Evolutionary conservation across 371 early-diverging fungal species (phyloP).

Genomic region (Mortierella sp.): DNA sequence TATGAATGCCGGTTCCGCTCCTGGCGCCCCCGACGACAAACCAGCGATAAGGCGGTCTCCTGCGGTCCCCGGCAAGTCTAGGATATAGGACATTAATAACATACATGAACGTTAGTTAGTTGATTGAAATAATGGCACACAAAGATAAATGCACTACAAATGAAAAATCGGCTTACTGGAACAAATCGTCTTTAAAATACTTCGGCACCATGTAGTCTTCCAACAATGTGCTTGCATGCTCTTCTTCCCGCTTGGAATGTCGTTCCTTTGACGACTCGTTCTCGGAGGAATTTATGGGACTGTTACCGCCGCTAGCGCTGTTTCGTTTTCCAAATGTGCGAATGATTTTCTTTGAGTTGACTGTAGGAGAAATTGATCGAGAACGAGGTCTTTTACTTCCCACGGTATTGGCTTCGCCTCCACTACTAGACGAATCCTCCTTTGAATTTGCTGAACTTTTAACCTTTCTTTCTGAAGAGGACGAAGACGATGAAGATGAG

Average conservation of each 20-base stretch:
- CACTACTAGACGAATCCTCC: constrained; percentile 11
- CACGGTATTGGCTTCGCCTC: constrained; percentile 21
- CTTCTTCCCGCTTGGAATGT: constrained; percentile 31
- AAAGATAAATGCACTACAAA: background rate
- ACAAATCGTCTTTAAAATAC: constrained; percentile 84
- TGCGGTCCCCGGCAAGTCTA: constrained; percentile 68
- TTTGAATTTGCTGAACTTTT: constrained; percentile 11
- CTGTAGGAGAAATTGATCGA: constrained; percentile 33
- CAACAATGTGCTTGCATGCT: constrained; percentile 62
- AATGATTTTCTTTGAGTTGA: constrained; percentile 25
- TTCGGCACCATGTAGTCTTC: constrained; percentile 78
- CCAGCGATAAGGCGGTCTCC: constrained; percentile 78
- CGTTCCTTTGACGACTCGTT: constrained; percentile 11
- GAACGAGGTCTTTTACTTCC: constrained; percentile 45
- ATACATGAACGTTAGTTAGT: background rate
- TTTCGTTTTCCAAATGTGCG: constrained; percentile 44
- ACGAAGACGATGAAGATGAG: constrained; percentile 43
- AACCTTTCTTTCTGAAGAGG: constrained; percentile 29
- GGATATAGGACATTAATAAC: background rate
- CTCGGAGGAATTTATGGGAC: constrained; percentile 1
- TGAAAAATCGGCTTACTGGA: constrained; percentile 54
- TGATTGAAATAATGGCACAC: no score
- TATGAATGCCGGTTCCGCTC: constrained; percentile 78
- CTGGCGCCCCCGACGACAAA: constrained; percentile 75
- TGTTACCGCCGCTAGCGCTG: constrained; percentile 10